Base-by-base conservation (phyloP, 2,329 filamentous ascomycete genomes). In the Penicillium fuscoglaucum region DNA sequence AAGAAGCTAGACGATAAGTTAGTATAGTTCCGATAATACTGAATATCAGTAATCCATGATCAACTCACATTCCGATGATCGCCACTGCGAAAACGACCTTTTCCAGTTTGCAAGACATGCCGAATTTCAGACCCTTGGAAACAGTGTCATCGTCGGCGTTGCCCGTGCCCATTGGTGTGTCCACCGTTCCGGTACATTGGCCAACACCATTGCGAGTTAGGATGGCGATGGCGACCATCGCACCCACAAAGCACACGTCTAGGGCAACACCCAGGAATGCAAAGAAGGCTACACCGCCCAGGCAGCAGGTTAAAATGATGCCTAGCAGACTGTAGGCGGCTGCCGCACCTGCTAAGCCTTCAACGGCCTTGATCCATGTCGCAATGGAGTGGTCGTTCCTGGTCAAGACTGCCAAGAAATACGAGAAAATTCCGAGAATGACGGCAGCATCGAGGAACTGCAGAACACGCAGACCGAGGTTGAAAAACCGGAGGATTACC, bases 141-240 rank as follows among this genome's bases (percentile, higher is more conserved):
- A 76, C 74, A 35, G 82, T 80, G 37, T 80, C 76, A 28, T 78
- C 76, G 50, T 73, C 72, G 1, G 83, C 79, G 8, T 83, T 75
- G 6, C 89, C 90, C 4, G 72, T 80, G 39, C 92, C 92, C 53
- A 93, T 84, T 7, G 86, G 86, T 17, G 87, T 93, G 48, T 82
- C 78, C 59, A 92, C 82, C 17, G 78, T 77, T 48, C 85, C 85
- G 15, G 77, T 80, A 79, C 93, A 97, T 50, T 77, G 83, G 60
- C 82, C 76, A 0, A 85, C 84, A 39, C 92, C 92, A 56, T 84
- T 77, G 39, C 89, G 84, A 59, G 90, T 93, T 62, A 90, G 82
- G 49, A 88, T 80, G 0, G 92, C 91, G 59, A 97, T 84, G 70
- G 92, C 96, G 70, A 96, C 84, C 80, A 95, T 95, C 58, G 82